Evolutionary conservation across 371 early-diverging fungal genomes (phyloP).

Genomic region (Furculomyces boomerangus): DNA sequence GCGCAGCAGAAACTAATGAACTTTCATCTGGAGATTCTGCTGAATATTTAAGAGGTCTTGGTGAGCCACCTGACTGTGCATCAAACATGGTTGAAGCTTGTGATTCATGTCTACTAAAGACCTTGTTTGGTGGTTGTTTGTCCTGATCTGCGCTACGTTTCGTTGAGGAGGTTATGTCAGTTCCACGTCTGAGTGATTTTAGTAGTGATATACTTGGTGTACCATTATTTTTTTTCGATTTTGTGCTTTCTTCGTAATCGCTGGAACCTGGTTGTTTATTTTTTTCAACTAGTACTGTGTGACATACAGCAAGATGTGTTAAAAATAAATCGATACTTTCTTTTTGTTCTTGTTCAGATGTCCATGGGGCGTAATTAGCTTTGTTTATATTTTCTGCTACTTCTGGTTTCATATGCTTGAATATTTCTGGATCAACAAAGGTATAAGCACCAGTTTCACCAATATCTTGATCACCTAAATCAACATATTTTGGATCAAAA

Average conservation of each 20-base stretch:
- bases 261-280: conserved; percentile 12
- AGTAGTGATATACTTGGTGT: no score
- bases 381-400: conserved; percentile 7
- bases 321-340: conserved; percentile 55
- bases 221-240: no score
- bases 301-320: conserved; percentile 72
- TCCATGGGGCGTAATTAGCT: conserved; percentile 23
- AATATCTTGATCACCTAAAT: conserved; percentile 30
- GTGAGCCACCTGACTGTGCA: neutral
- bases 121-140: no score
- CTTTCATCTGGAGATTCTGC: conserved; percentile 77
- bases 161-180: neutral
- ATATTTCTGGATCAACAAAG: conserved; percentile 69
- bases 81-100: no score
- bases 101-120: no score
- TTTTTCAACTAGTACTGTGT: conserved; percentile 78
- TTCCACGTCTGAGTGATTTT: neutral
- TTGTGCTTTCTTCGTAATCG: no score
- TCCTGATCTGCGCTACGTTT: neutral
- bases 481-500: conserved; percentile 55
- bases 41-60: conserved; percentile 19
- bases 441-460: conserved; percentile 31
- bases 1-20: conserved; percentile 66
- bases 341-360: neutral
- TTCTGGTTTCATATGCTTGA: conserved; percentile 27